Evolutionary conservation across 139 green algal genomes (phyloP).

Genomic region (Edaphochlamys debaryana): DNA sequence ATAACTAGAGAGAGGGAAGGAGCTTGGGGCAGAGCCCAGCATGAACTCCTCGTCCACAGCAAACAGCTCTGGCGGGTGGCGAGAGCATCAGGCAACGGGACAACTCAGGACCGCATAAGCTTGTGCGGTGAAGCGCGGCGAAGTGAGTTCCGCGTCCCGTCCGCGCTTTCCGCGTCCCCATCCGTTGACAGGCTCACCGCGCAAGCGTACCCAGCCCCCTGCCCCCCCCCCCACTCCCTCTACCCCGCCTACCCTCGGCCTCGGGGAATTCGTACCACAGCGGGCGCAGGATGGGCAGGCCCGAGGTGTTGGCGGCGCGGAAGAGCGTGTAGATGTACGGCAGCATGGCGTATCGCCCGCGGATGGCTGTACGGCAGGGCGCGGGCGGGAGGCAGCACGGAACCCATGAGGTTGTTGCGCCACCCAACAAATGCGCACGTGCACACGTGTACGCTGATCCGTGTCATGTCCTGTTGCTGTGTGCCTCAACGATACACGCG

Average conservation of each 20-base stretch:
- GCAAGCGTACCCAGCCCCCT: too few species aligned
- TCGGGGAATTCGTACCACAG: slow-evolving; percentile 96
- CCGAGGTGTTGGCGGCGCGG: slow-evolving; percentile 77
- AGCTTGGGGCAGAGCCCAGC: slow-evolving; percentile 82
- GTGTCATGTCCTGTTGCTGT: too few species aligned
- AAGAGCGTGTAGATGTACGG: slow-evolving; percentile 99
- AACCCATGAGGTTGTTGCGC: too few species aligned
- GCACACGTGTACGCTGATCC: too few species aligned
- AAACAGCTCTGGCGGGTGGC: slow-evolving; percentile 49
- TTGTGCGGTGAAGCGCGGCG: background rate
- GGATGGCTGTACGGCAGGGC: slow-evolving; percentile 87
- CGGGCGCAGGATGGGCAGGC: slow-evolving; percentile 89
- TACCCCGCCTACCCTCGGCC: slow-evolving; percentile 47
- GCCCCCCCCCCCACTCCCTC: background rate
- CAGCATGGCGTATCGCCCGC: slow-evolving; percentile 90
- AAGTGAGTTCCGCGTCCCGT: too few species aligned
- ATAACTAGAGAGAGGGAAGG: too few species aligned
- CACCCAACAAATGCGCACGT: too few species aligned
- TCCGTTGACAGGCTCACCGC: too few species aligned
- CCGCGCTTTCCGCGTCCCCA: too few species aligned
- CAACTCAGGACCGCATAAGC: background rate
- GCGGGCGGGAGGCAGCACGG: too few species aligned
- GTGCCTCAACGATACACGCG: too few species aligned
- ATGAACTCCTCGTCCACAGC: slow-evolving; percentile 87
- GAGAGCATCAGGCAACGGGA: background rate